Percentiles rank a stretch among this genome's conserved stretches.
Conservation (phyloP, 202 grass and related monocot genomes). For the Elaeis oleifera region DNA sequence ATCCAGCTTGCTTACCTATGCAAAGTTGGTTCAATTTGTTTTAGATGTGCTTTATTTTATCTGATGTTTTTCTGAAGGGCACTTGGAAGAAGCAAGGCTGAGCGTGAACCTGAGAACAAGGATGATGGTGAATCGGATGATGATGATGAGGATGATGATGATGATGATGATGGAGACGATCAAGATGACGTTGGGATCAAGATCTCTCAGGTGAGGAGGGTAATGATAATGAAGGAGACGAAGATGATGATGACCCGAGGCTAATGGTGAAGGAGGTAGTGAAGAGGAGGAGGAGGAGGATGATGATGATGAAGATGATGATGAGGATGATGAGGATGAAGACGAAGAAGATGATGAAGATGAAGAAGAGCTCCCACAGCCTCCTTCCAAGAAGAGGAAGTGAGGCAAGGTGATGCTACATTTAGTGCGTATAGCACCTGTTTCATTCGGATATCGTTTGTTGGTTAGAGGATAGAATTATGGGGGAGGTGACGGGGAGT, state of each 20-base stretch:
- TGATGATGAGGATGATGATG: background rate
- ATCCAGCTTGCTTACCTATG: background rate
- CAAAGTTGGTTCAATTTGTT: background rate
- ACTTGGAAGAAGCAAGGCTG: conserved; percentile 39
- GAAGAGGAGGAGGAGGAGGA: background rate
- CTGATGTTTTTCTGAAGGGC: conserved; percentile 24
- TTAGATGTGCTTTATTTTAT: background rate
- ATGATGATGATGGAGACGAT: background rate
- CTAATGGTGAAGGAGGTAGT: conserved; percentile 7
- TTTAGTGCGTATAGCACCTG: no score
- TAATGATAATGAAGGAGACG: background rate
- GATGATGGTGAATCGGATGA: conserved; percentile 9
- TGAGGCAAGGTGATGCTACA: no score
- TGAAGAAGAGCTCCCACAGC: no score
- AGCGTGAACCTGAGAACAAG: conserved; percentile 20
- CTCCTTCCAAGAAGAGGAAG: no score
- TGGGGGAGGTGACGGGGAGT: no score
- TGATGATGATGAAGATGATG: background rate
- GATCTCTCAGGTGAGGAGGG: no score
- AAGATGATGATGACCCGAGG: conserved; percentile 5
- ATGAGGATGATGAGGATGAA: background rate
- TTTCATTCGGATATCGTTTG: no score
- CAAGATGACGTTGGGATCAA: background rate
- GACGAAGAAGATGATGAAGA: no score
- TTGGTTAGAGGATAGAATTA: no score